phyloP scores from a whole-genome alignment of 352 stramenopile species.

The Phytopythium litorale region DNA sequence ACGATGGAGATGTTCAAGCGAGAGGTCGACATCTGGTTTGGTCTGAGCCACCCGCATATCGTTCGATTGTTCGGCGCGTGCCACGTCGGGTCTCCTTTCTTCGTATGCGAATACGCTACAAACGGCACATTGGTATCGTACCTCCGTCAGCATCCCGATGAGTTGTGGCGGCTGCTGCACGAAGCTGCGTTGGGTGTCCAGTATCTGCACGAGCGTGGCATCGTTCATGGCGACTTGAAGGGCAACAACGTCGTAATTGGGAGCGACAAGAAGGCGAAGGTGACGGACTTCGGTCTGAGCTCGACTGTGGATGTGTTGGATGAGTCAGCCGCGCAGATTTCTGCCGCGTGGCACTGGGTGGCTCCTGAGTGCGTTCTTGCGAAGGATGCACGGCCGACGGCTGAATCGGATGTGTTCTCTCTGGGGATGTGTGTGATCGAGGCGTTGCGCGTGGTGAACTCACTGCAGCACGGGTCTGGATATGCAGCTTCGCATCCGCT shows the following conservation, averaged over 20 bases:
- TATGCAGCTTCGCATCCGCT: neutral
- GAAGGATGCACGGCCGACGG: slow-evolving; percentile 2
- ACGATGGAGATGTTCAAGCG: slow-evolving; percentile 18
- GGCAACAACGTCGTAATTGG: slow-evolving; percentile 29
- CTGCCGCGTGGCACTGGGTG: slow-evolving; percentile 18
- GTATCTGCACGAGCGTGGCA: slow-evolving; percentile 24
- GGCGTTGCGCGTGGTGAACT: slow-evolving; percentile 1
- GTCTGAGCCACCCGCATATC: slow-evolving; percentile 24
- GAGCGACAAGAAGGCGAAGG: slow-evolving; percentile 24
- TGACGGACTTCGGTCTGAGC: slow-evolving; percentile 29
- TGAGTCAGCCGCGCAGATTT: slow-evolving; percentile 8
- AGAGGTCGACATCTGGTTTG: slow-evolving; percentile 29
- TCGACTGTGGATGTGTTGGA: neutral
- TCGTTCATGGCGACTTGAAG: slow-evolving; percentile 38
- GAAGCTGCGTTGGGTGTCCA: slow-evolving; percentile 25
- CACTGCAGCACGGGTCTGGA: neutral
- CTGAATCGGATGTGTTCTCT: slow-evolving; percentile 16
- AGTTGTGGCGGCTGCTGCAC: slow-evolving; percentile 21
- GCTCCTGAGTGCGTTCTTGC: slow-evolving; percentile 11
- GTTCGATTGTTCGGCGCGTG: slow-evolving; percentile 30
- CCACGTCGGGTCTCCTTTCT: slow-evolving; percentile 24
- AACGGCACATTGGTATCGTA: slow-evolving; percentile 14
- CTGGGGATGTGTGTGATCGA: slow-evolving; percentile 18
- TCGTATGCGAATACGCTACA: slow-evolving; percentile 25
- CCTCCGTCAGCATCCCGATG: slow-evolving; percentile 14